Conservation (phyloP, 176 grass and related monocot species). For the Raddia guianensis region DNA sequence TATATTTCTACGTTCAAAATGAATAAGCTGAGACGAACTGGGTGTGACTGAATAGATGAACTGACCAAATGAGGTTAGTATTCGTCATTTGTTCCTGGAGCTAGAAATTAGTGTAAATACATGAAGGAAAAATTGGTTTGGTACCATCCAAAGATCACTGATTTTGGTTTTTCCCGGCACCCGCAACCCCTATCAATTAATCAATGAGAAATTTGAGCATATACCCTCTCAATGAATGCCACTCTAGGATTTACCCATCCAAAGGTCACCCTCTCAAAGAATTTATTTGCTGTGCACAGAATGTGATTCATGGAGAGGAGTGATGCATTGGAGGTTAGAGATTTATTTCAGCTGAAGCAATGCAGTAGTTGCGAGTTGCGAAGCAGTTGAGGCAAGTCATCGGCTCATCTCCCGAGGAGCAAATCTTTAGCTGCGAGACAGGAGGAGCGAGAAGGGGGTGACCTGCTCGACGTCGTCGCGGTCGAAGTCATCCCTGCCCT, state of each 20-base stretch:
- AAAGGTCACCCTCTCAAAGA: not conserved
- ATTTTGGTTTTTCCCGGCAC: no score
- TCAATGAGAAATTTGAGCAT: no score
- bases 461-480: conserved; percentile 97
- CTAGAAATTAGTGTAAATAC: not conserved
- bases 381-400: not conserved
- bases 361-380: no score
- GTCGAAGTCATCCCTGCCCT: conserved; percentile 88
- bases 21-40: no score
- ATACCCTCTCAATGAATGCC: no score
- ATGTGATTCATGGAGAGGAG: not conserved
- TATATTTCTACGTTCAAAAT: not conserved
- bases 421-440: not conserved
- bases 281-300: not conserved
- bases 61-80: no score
- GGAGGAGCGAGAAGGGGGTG: not conserved
- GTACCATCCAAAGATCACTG: no score
- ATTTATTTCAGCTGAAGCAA: not conserved
- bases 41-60: no score
- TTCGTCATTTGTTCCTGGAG: not conserved
- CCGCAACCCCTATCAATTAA: no score
- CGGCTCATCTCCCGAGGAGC: not conserved
- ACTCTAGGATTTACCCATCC: no score
- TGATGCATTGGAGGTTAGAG: not conserved
- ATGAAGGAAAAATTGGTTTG: no score